A percentile compares a stretch with the other conserved stretches of the same genome.
Conservation (phyloP, 2,329 filamentous ascomycete genomes). For the Diplodia mutila region DNA sequence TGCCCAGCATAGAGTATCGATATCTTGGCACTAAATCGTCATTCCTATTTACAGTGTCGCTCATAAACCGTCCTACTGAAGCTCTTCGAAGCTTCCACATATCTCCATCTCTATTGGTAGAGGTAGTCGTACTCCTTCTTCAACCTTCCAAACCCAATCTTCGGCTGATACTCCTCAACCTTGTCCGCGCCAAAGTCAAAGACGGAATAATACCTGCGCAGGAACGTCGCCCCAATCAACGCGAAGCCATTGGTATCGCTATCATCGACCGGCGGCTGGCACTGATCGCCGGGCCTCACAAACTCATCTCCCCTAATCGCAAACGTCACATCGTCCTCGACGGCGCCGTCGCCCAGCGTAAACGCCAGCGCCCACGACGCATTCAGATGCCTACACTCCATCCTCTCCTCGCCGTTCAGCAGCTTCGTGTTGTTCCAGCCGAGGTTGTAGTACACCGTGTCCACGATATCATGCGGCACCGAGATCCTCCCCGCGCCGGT, state of each 20-base stretch:
- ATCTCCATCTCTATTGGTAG: neutral
- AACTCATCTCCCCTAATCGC: conserved; percentile 31
- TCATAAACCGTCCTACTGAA: neutral
- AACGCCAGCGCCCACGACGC: conserved; percentile 31
- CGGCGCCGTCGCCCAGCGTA: conserved; percentile 28
- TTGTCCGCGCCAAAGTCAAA: conserved; percentile 30
- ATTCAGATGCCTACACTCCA: conserved; percentile 31
- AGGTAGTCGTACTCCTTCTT: conserved; percentile 32
- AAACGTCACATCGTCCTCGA: conserved; percentile 28
- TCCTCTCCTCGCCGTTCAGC: conserved; percentile 26
- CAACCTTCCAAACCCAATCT: conserved; percentile 31
- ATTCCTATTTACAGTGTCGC: neutral
- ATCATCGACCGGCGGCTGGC: conserved; percentile 30
- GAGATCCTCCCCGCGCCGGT: conserved; percentile 31
- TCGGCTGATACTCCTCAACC: conserved; percentile 29
- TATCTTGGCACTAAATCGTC: neutral
- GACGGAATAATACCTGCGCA: conserved; percentile 29
- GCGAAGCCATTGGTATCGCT: conserved; percentile 25
- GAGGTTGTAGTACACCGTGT: conserved; percentile 31
- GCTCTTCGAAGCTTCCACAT: no score
- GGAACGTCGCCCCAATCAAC: conserved; percentile 28
- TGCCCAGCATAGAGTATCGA: neutral
- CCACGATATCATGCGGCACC: conserved; percentile 26
- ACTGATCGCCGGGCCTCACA: conserved; percentile 23
- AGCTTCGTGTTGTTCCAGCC: conserved; percentile 32